Conservation (phyloP, 2,329 filamentous ascomycete species). For the Neonectria sp. region DNA sequence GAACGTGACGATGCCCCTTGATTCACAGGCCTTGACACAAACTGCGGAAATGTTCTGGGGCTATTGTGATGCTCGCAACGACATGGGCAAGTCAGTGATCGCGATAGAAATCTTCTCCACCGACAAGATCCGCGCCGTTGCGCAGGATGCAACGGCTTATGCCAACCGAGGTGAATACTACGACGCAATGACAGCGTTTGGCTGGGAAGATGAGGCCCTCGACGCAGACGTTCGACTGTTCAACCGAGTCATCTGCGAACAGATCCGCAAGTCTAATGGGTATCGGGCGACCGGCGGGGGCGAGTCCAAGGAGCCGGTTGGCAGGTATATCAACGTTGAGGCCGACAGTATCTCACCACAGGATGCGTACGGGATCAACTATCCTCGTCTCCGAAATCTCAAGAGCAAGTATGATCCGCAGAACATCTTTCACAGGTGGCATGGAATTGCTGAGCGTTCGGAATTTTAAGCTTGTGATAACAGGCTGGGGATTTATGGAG, state of each 20-base stretch:
- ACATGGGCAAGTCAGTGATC: constrained; percentile 43
- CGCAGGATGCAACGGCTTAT: constrained; percentile 57
- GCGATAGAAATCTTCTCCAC: constrained; percentile 61
- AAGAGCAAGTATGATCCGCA: constrained; percentile 53
- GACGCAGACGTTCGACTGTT: constrained; percentile 56
- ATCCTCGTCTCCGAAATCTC: constrained; percentile 48
- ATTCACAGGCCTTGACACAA: constrained; percentile 45
- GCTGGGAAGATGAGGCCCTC: constrained; percentile 57
- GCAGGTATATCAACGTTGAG: constrained; percentile 51
- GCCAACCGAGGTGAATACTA: constrained; percentile 61
- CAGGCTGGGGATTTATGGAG: too few species aligned
- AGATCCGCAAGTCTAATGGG: constrained; percentile 44
- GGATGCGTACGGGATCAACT: constrained; percentile 52
- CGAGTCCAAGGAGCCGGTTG: constrained; percentile 43
- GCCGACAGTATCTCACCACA: constrained; percentile 42
- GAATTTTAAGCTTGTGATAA: neutral
- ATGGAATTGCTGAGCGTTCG: constrained; percentile 35
- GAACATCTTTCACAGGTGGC: constrained; percentile 54
- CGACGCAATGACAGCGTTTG: constrained; percentile 58
- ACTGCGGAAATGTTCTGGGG: constrained; percentile 48
- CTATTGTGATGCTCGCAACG: constrained; percentile 38
- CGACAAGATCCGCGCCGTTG: constrained; percentile 55
- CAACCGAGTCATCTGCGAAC: constrained; percentile 52
- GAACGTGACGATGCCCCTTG: constrained; percentile 54
- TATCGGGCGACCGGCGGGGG: constrained; percentile 39